These are phyloP conservation scores for Euclidium syriacum DNA, from an alignment of 345 rosid genomes.

Conservation along the genomic window DNA sequence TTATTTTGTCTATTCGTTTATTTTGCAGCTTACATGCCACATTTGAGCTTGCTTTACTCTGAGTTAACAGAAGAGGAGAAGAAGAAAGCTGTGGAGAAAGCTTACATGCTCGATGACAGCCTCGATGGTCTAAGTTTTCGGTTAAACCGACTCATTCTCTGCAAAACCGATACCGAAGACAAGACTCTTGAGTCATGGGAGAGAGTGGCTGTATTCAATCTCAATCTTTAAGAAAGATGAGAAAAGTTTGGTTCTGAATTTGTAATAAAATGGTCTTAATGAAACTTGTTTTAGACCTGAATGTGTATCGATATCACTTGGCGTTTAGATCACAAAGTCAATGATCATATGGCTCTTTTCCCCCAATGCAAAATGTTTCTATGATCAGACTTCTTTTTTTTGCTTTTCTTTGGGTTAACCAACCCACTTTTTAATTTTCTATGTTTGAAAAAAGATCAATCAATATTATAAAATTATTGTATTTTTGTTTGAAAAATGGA, in stretches of 20 bases:
- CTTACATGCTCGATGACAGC: constrained; percentile 39
- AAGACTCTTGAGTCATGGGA: constrained; percentile 70
- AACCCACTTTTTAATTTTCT: too few relatives aligned
- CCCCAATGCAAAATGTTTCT: too few relatives aligned
- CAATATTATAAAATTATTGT: too few relatives aligned
- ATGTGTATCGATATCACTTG: too few relatives aligned
- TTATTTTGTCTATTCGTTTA: not conserved
- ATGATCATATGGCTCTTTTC: too few relatives aligned
- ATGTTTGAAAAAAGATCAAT: too few relatives aligned
- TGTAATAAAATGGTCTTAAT: not conserved
- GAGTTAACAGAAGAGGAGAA: constrained; percentile 57
- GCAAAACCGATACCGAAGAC: constrained; percentile 64
- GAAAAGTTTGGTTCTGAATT: not conserved
- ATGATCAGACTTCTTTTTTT: too few relatives aligned
- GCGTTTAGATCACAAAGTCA: too few relatives aligned
- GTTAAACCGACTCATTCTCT: constrained; percentile 49
- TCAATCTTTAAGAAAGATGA: constrained; percentile 29
- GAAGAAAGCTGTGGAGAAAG: constrained; percentile 51
- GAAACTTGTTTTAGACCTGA: constrained; percentile 1
- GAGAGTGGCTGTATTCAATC: constrained; percentile 52
- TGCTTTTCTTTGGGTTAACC: too few relatives aligned
- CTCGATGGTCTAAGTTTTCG: constrained; percentile 46
- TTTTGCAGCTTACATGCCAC: constrained; percentile 70
- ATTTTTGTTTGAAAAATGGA: too few relatives aligned
- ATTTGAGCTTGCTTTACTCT: constrained; percentile 56